Evolutionary conservation across 2,329 filamentous ascomycete genomes (phyloP).

Genomic region (Epichloe scottii): DNA sequence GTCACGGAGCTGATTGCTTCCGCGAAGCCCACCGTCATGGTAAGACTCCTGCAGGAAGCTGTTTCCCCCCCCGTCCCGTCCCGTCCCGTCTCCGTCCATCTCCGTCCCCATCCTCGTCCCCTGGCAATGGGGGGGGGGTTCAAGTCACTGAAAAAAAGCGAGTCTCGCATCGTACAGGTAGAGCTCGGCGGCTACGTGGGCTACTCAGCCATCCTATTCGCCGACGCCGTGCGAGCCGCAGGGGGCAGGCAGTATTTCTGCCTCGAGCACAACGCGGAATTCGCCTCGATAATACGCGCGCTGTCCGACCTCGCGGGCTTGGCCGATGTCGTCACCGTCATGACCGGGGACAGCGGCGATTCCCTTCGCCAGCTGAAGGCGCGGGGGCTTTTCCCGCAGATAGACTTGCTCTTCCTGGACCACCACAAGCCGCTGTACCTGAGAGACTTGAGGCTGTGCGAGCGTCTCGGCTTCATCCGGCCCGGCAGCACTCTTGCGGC

Average conservation of each 20-base stretch:
- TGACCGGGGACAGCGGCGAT: slow-evolving; percentile 57
- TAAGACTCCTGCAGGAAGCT: background rate
- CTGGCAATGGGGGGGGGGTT: too few relatives aligned
- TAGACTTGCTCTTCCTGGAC: slow-evolving; percentile 68
- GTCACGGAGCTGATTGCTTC: slow-evolving; percentile 56
- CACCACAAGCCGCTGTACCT: slow-evolving; percentile 70
- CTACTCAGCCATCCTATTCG: slow-evolving; percentile 70
- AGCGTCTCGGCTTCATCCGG: slow-evolving; percentile 52
- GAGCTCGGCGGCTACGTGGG: slow-evolving; percentile 74
- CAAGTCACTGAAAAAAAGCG: background rate
- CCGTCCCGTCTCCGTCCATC: background rate
- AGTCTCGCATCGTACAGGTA: slow-evolving; percentile 21
- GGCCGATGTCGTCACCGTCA: slow-evolving; percentile 54
- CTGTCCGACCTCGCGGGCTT: slow-evolving; percentile 66
- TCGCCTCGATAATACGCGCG: slow-evolving; percentile 54
- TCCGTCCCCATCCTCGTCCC: background rate
- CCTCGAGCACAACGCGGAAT: slow-evolving; percentile 62
- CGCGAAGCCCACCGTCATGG: slow-evolving; percentile 54
- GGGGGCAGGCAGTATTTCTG: slow-evolving; percentile 58
- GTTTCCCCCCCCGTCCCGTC: background rate
- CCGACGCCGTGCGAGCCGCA: slow-evolving; percentile 46
- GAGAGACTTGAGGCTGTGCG: slow-evolving; percentile 63
- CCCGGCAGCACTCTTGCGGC: slow-evolving; percentile 52
- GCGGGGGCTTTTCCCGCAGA: slow-evolving; percentile 38
- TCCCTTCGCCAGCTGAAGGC: slow-evolving; percentile 48